These are phyloP conservation scores for Dictyostelium intermedium DNA, from an alignment of 78 protist species.

Conservation along the genomic window DNA sequence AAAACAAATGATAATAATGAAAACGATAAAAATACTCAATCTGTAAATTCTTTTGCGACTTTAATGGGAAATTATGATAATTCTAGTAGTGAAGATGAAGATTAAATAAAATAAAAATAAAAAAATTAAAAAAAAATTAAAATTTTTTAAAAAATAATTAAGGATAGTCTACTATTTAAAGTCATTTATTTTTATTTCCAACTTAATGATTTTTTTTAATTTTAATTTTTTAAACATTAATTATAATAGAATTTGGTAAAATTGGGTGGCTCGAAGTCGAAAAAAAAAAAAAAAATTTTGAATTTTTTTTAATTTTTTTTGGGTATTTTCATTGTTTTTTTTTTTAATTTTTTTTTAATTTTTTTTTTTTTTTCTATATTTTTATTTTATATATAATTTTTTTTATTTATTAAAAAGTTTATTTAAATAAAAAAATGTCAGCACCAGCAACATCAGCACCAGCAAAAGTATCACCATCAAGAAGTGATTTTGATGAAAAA, in stretches of 20 bases:
- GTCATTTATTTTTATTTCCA: background rate
- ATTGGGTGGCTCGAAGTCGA: background rate
- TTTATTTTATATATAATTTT: background rate
- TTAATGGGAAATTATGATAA: constrained; percentile 1
- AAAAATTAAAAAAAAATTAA: background rate
- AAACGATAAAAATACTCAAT: background rate
- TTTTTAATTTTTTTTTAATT: background rate
- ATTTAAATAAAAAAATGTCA: background rate
- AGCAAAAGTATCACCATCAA: constrained; percentile 1
- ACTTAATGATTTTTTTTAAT: background rate
- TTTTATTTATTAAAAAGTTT: background rate
- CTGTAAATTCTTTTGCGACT: background rate
- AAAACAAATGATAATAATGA: background rate
- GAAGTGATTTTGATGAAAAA: constrained; percentile 71
- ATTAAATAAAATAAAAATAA: background rate
- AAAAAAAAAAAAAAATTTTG: background rate
- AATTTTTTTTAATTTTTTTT: background rate
- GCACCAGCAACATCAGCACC: constrained; percentile 2
- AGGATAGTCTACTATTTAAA: too few species aligned
- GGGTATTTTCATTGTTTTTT: background rate
- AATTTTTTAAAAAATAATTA: too few species aligned
- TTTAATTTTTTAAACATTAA: background rate
- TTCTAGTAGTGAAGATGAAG: background rate
- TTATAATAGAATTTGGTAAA: too few species aligned
- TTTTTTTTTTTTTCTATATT: background rate